Conservation (phyloP, 345 rosid species). For the Luvunga scandens region DNA sequence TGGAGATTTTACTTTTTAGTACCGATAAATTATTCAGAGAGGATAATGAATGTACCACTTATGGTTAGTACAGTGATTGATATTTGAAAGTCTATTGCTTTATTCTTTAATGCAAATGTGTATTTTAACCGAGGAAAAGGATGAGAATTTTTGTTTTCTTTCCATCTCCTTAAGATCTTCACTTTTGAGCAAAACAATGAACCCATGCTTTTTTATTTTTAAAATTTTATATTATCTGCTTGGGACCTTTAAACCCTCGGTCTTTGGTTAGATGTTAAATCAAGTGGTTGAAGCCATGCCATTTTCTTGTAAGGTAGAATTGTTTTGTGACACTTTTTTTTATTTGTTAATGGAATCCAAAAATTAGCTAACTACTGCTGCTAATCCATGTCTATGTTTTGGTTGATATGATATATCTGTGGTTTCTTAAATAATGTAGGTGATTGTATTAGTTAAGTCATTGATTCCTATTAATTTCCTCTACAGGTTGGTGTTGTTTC, state of each 20-base stretch:
- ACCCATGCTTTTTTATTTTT: neutral
- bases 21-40: neutral
- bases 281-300: neutral
- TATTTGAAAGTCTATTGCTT: neutral
- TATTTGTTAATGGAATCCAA: neutral
- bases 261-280: neutral
- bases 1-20: neutral
- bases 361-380: neutral
- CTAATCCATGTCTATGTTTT: neutral
- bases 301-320: neutral
- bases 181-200: neutral
- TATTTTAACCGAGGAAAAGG: neutral
- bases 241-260: neutral
- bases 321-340: neutral
- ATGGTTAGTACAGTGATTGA: neutral
- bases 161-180: neutral
- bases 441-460: neutral
- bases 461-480: conserved; percentile 7
- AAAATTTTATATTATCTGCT: neutral
- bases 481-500: conserved; percentile 97
- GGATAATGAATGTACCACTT: neutral
- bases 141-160: neutral
- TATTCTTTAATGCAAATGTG: neutral
- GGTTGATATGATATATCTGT: neutral
- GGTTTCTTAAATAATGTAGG: neutral